Evolutionary conservation across 2,329 filamentous ascomycete species (phyloP).

Genomic region (Pyricularia sp.): DNA sequence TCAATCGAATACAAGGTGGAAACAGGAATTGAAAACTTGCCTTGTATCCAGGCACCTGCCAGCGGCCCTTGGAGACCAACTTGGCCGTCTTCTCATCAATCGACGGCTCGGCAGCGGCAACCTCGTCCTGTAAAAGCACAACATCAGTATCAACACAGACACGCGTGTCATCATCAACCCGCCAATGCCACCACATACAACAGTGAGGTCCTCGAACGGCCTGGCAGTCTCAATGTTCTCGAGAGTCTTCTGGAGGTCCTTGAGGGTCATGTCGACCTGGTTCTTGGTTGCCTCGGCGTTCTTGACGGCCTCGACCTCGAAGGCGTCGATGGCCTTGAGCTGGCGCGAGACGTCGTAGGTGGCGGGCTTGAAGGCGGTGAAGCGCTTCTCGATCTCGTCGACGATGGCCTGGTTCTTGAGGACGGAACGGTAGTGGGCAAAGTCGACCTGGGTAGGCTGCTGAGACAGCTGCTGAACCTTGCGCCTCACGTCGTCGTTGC

Average conservation of each 20-base stretch:
- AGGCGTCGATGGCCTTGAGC: conserved; percentile 95
- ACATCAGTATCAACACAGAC: conserved; percentile 5
- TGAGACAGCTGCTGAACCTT: conserved; percentile 76
- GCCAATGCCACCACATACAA: conserved; percentile 50
- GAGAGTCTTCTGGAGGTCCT: conserved; percentile 85
- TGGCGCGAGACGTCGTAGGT: conserved; percentile 89
- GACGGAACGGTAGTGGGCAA: conserved; percentile 76
- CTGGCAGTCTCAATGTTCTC: conserved; percentile 94
- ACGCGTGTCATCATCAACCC: not conserved
- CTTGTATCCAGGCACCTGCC: conserved; percentile 98
- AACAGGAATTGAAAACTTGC: conserved; percentile 34
- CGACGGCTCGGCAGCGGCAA: conserved; percentile 84
- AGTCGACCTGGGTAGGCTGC: conserved; percentile 79
- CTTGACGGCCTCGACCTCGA: conserved; percentile 93
- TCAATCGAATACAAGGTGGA: not conserved
- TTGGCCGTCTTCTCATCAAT: conserved; percentile 94
- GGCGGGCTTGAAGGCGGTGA: conserved; percentile 78
- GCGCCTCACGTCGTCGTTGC: conserved; percentile 96
- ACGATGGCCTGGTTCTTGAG: conserved; percentile 95
- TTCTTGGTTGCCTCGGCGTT: conserved; percentile 94
- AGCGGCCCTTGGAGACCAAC: conserved; percentile 95
- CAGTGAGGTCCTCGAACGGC: conserved; percentile 93
- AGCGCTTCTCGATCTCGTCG: conserved; percentile 95
- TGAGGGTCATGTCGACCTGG: conserved; percentile 88
- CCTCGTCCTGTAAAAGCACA: conserved; percentile 60